These are phyloP conservation scores for Penicillium sclerotigenum DNA, from an alignment of 2,329 filamentous ascomycete species.

Conservation along the genomic window DNA sequence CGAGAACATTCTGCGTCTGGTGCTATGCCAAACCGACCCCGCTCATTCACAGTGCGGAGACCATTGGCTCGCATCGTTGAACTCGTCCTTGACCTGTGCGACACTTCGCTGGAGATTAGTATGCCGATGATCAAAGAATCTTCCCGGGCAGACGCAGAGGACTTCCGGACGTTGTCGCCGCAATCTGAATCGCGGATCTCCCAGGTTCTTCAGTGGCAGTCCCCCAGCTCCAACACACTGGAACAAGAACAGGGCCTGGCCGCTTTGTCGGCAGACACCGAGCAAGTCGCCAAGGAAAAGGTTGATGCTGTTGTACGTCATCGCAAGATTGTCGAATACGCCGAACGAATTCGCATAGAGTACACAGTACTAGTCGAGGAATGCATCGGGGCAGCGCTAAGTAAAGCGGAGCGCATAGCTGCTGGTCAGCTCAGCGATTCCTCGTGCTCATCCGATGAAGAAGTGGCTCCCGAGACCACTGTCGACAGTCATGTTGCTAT, in stretches of 20 bases:
- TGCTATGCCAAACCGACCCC: slow-evolving; percentile 73
- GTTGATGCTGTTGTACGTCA: slow-evolving; percentile 91
- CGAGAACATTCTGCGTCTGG: slow-evolving; percentile 64
- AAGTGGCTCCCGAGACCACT: slow-evolving; percentile 43
- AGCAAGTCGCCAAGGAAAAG: slow-evolving; percentile 77
- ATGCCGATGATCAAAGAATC: slow-evolving; percentile 85
- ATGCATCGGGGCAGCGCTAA: slow-evolving; percentile 87
- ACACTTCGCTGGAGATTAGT: slow-evolving; percentile 92
- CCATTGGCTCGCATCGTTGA: slow-evolving; percentile 93
- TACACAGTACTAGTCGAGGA: slow-evolving; percentile 91
- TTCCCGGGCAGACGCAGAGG: slow-evolving; percentile 61
- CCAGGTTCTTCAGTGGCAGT: slow-evolving; percentile 95
- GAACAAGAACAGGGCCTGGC: slow-evolving; percentile 92
- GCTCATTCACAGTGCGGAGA: slow-evolving; percentile 86
- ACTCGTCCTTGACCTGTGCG: slow-evolving; percentile 87
- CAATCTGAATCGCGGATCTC: slow-evolving; percentile 93
- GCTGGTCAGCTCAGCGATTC: slow-evolving; percentile 82
- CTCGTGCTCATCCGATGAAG: slow-evolving; percentile 58
- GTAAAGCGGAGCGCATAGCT: slow-evolving; percentile 83
- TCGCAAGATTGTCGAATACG: slow-evolving; percentile 89
- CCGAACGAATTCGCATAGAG: slow-evolving; percentile 90
- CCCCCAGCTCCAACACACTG: slow-evolving; percentile 81
- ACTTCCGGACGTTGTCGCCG: slow-evolving; percentile 88
- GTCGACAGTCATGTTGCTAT: slow-evolving; percentile 3
- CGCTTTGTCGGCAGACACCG: slow-evolving; percentile 84